Evolutionary conservation across 352 stramenopile genomes (phyloP), one percentile per base, ranked within the genome.

Genomic region (Aphanomyces cochlioides): DNA sequence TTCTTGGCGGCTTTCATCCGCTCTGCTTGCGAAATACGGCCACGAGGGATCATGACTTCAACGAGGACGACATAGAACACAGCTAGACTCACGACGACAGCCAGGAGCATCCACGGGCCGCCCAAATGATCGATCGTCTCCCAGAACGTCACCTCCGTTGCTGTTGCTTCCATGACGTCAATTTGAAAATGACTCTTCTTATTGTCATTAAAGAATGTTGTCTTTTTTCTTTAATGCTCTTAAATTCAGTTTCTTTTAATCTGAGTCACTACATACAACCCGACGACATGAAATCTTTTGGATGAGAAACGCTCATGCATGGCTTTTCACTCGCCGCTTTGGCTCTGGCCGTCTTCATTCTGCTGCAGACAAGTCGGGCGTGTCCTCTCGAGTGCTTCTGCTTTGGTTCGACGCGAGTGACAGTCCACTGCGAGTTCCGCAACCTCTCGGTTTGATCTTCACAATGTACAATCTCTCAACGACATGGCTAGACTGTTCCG

Each of bases 351-450:
- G 28, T 28, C 28, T 28, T 28, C 28, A 28, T 28, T 28, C 28
- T 28, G 28, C 28, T 28, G 2, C 28, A 28, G 28, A 2, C 1
- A 28, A 28, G 28, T 28, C 28, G 28, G 28, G 28, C 28, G 28
- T 28, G 28, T 28, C 28, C 28, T 28, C 28, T 28, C 28, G 74
- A 77, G 28, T 92, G 84, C 37, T 74, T 85, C 39, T 94, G 86
- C 73, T 84, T 90, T 47, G 84, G 84, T 28, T 73, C 75, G n/a
- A 74, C 77, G 34, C 80, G 83, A 34, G 77, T 92, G 19, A 84
- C 82, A 15, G 85, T 93, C 8, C 87, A 90, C 72, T 92, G 86
- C 65, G 84, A 93, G 68, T 92, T 89, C 50, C 82, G 80, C 34
- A 80, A 72, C 1, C 80, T 93, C 45, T 59, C 79, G 72, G 85